Evolutionary conservation across 2,329 filamentous ascomycete species (phyloP).

Genomic region (Trichophyton simii): DNA sequence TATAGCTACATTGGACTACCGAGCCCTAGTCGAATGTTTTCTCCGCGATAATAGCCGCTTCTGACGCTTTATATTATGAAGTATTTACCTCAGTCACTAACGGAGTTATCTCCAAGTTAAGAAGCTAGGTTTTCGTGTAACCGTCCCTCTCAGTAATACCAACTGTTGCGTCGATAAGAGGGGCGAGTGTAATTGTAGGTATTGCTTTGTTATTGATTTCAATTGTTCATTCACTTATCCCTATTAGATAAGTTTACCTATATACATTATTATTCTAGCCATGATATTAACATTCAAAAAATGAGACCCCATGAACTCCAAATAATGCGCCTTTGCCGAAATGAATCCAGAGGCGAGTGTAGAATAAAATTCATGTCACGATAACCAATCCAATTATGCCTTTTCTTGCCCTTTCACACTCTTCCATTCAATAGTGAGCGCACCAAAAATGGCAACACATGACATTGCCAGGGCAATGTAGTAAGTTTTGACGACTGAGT

Average conservation of each 20-base stretch:
- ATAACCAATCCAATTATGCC: not conserved
- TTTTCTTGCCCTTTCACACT: conserved; percentile 3
- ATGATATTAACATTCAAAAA: not conserved
- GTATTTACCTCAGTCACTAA: too few relatives aligned
- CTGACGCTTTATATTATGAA: too few relatives aligned
- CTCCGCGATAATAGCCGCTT: too few relatives aligned
- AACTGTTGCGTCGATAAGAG: too few relatives aligned
- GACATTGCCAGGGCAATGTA: conserved; percentile 6
- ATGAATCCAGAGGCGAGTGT: not conserved
- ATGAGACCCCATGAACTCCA: not conserved
- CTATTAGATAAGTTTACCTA: not conserved
- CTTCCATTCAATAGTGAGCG: conserved; percentile 7
- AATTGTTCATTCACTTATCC: too few relatives aligned
- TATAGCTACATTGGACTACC: too few relatives aligned
- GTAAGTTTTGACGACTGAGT: conserved; percentile 25
- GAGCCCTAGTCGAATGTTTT: too few relatives aligned
- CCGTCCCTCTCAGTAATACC: too few relatives aligned
- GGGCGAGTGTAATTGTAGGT: too few relatives aligned
- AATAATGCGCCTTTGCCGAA: not conserved
- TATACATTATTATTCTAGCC: not conserved
- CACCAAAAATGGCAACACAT: not conserved
- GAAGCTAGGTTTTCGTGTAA: too few relatives aligned
- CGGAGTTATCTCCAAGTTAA: too few relatives aligned
- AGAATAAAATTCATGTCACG: not conserved
- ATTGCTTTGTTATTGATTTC: too few relatives aligned